These are phyloP conservation scores for Serendipita sp. DNA, from an alignment of 768 basidiomycete genomes.

Conservation along the genomic window DNA sequence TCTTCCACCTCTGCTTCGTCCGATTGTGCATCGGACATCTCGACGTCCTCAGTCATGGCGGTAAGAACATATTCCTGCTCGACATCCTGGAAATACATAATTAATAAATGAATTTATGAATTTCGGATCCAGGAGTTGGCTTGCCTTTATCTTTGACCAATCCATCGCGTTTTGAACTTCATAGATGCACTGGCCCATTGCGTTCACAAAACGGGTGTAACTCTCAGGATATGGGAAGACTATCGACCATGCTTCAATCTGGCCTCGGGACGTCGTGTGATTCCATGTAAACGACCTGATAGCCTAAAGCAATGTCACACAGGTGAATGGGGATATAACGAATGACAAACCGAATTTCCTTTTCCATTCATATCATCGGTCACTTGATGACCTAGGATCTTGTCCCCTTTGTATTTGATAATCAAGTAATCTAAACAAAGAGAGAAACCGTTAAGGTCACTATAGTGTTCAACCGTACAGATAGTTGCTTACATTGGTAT, in stretches of 20 bases:
- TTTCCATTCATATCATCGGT: slow-evolving; percentile 43
- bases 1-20: slow-evolving; percentile 60
- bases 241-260: slow-evolving; percentile 68
- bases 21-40: slow-evolving; percentile 66
- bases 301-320: neutral
- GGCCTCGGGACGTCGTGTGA: slow-evolving; percentile 35
- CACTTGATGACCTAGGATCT: slow-evolving; percentile 45
- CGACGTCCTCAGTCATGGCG: slow-evolving; percentile 63
- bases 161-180: slow-evolving; percentile 55
- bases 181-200: slow-evolving; percentile 61
- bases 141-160: slow-evolving; percentile 71
- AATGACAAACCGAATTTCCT: slow-evolving; percentile 18
- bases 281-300: slow-evolving; percentile 76
- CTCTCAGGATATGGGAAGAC: slow-evolving; percentile 41
- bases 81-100: slow-evolving; percentile 34
- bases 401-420: slow-evolving; percentile 24
- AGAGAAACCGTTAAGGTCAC: neutral
- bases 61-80: slow-evolving; percentile 74
- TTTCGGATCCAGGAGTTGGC: slow-evolving; percentile 7
- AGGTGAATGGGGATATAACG: slow-evolving; percentile 17
- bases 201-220: slow-evolving; percentile 42
- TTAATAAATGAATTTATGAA: neutral
- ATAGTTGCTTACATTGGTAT: neutral
- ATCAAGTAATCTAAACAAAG: slow-evolving; percentile 10
- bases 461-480: neutral